phyloP scores from a whole-genome alignment of 306 rosid genomes.

The Cicer arietinum region DNA sequence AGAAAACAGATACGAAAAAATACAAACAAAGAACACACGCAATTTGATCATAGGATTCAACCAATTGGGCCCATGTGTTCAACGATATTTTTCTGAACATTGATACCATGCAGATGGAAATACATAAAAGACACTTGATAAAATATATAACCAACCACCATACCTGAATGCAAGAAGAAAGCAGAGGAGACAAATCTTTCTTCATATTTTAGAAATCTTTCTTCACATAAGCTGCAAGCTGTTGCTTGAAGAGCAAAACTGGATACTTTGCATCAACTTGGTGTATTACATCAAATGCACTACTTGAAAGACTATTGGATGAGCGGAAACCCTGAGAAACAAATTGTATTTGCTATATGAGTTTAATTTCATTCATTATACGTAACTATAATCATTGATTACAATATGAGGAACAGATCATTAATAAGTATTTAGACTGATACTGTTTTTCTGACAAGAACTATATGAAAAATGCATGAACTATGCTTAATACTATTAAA shows the following conservation, averaged over 20 bases:
- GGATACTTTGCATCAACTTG: constrained; percentile 93
- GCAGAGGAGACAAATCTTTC: constrained; percentile 71
- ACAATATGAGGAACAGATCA: constrained; percentile 15
- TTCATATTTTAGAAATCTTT: constrained; percentile 74
- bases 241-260: constrained; percentile 93
- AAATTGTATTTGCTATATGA: constrained; percentile 35
- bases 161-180: constrained; percentile 83
- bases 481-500: neutral
- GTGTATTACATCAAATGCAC: constrained; percentile 67
- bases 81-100: neutral
- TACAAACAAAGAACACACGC: too few relatives aligned
- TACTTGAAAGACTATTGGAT: constrained; percentile 73
- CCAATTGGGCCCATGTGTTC: too few relatives aligned
- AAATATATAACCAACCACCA: neutral
- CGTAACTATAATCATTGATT: neutral
- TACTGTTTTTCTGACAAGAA: neutral
- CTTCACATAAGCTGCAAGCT: constrained; percentile 89
- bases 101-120: too few relatives aligned
- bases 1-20: too few relatives aligned
- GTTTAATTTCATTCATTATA: constrained; percentile 26
- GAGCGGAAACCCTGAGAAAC: constrained; percentile 84
- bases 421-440: constrained; percentile 20
- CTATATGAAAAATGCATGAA: constrained; percentile 6
- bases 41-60: too few relatives aligned
- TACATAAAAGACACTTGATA: too few relatives aligned